Evolutionary conservation across 345 rosid species (phyloP).

Genomic region (Toxicodendron radicans): DNA sequence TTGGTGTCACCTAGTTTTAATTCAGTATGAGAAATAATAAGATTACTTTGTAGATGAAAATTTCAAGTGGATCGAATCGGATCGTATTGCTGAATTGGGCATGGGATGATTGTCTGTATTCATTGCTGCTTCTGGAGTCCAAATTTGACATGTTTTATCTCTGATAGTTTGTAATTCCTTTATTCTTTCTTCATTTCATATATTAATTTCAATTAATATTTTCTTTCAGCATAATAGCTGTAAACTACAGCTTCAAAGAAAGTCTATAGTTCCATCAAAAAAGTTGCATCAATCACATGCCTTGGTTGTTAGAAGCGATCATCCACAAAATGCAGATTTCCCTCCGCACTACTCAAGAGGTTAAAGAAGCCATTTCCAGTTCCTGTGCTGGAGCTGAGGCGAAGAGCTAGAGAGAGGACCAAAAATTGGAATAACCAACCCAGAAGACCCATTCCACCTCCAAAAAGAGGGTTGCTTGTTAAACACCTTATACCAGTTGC

Average conservation of each 20-base stretch:
- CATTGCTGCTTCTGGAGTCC: not conserved
- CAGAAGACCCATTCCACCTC: slow-evolving; percentile 59
- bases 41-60: not conserved
- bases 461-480: slow-evolving; percentile 74
- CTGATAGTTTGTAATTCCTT: not conserved
- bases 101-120: not conserved
- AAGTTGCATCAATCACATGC: slow-evolving; percentile 30
- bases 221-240: slow-evolving; percentile 39
- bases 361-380: slow-evolving; percentile 90
- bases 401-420: slow-evolving; percentile 89
- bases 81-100: not conserved
- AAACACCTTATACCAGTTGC: slow-evolving; percentile 71
- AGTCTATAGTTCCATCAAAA: slow-evolving; percentile 30
- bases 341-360: slow-evolving; percentile 63
- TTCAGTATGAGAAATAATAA: not conserved
- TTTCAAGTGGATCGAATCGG: not conserved
- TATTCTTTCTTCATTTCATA: not conserved
- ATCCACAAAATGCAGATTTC: slow-evolving; percentile 86
- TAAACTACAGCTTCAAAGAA: slow-evolving; percentile 34
- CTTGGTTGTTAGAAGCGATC: slow-evolving; percentile 44
- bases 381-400: slow-evolving; percentile 81
- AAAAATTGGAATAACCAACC: slow-evolving; percentile 72
- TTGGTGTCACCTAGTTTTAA: not conserved
- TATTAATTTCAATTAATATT: not conserved
- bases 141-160: not conserved